Percentiles rank a stretch among this genome's conserved stretches.
Conservation (phyloP, 2,329 filamentous ascomycete genomes). For the Cadophora gregata region DNA sequence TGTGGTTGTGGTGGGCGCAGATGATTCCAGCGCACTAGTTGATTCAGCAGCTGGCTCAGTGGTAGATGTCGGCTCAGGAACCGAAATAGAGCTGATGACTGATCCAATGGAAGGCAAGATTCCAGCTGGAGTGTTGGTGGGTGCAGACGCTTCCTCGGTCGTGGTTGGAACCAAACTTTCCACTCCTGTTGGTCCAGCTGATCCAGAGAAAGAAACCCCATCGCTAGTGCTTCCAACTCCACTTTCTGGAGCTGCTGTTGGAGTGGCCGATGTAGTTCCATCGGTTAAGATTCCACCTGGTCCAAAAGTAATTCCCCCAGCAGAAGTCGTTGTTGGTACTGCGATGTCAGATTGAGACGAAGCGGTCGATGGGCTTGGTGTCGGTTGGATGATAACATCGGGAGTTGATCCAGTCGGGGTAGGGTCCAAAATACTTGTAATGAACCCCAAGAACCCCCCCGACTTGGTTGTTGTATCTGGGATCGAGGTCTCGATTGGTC, state of each 20-base stretch:
- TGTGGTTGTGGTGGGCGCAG: neutral
- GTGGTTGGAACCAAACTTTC: neutral
- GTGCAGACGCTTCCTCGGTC: neutral
- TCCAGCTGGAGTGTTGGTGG: conserved; percentile 3
- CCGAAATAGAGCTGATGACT: conserved; percentile 10
- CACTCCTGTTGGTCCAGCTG: conserved; percentile 20
- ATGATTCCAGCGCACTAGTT: neutral
- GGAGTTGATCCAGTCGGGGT: conserved; percentile 27
- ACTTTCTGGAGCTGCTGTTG: neutral
- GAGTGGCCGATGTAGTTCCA: conserved; percentile 25
- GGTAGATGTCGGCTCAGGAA: neutral
- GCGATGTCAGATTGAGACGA: conserved; percentile 2
- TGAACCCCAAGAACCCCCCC: neutral
- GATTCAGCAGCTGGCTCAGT: neutral
- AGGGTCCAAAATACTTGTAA: conserved; percentile 12
- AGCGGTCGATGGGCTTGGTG: conserved; percentile 9
- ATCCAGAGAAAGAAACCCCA: conserved; percentile 30
- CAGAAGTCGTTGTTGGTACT: conserved; percentile 25
- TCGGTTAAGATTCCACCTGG: conserved; percentile 41
- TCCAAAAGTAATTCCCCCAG: conserved; percentile 40
- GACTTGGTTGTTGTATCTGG: neutral
- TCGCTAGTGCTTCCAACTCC: conserved; percentile 11
- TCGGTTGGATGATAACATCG: conserved; percentile 27
- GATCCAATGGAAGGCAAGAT: conserved; percentile 1
- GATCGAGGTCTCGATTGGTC: conserved; percentile 4